A percentile compares a stretch with the other conserved stretches of the same genome.
phyloP scores from a whole-genome alignment of 176 grass and related monocot species.

The Musa beccarii region DNA sequence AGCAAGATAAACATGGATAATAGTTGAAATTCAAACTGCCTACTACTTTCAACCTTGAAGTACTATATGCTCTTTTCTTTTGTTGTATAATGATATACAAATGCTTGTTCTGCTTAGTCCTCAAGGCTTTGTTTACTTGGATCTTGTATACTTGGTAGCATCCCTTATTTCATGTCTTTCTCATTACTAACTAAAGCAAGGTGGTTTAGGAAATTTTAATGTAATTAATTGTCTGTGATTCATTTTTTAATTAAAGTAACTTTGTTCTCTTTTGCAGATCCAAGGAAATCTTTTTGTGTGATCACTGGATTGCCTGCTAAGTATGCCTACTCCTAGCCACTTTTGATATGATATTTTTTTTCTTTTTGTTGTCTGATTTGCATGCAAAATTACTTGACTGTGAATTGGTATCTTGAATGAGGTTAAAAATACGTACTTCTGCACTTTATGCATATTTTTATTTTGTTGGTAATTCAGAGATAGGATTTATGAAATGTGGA shows the following conservation, averaged over 20 bases:
- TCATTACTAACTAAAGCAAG: neutral
- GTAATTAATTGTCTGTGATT: neutral
- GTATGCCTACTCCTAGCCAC: slow-evolving; percentile 31
- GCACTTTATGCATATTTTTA: neutral
- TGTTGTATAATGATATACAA: neutral
- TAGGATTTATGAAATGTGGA: neutral
- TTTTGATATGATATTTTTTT: neutral
- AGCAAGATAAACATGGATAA: neutral
- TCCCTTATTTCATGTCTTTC: neutral
- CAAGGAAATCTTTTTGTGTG: slow-evolving; percentile 58
- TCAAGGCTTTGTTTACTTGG: neutral
- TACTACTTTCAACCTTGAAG: neutral
- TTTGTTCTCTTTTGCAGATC: slow-evolving; percentile 41
- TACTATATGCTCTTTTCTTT: neutral
- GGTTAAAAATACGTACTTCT: neutral
- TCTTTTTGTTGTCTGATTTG: neutral
- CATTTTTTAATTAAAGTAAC: neutral
- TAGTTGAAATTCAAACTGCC: neutral
- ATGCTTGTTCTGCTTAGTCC: neutral
- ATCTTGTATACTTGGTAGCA: neutral
- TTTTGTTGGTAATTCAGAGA: neutral
- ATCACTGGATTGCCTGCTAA: slow-evolving; percentile 78
- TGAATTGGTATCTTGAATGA: neutral
- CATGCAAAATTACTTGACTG: neutral
- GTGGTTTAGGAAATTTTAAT: neutral